These are phyloP conservation scores for Lactarius vividus DNA, from an alignment of 768 basidiomycete genomes.

Conservation along the genomic window DNA sequence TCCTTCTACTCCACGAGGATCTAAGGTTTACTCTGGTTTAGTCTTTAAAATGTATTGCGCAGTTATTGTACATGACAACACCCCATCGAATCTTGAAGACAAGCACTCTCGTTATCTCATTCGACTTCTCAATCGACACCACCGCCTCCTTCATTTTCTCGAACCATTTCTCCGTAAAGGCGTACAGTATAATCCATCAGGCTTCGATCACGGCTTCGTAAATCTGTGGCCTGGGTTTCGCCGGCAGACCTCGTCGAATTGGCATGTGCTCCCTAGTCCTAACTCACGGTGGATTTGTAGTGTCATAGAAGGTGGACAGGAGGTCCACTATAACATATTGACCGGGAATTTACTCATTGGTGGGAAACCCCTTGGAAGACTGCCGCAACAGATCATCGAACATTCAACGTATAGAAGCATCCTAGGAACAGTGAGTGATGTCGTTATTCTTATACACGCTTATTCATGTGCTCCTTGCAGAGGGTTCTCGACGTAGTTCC, in stretches of 20 bases:
- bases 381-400: slow-evolving; percentile 1
- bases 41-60: too few relatives aligned
- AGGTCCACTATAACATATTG: slow-evolving; percentile 4
- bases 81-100: neutral
- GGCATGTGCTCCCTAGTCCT: slow-evolving; percentile 1
- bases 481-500: slow-evolving; percentile 4
- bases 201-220: neutral
- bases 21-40: too few relatives aligned
- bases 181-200: neutral
- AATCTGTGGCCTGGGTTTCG: neutral
- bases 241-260: neutral
- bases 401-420: slow-evolving; percentile 5
- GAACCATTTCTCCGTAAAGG: neutral
- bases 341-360: slow-evolving; percentile 1
- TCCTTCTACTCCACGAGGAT: too few relatives aligned
- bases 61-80: neutral
- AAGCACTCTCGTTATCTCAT: neutral
- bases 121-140: neutral
- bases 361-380: slow-evolving; percentile 10
- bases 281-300: slow-evolving; percentile 7
- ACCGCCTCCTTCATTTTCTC: neutral
- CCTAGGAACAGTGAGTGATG: neutral
- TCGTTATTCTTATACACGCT: neutral
- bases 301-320: neutral
- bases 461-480: neutral